Conservation (phyloP, 75 land plant species). For the Sequoiadendron giganteum region DNA sequence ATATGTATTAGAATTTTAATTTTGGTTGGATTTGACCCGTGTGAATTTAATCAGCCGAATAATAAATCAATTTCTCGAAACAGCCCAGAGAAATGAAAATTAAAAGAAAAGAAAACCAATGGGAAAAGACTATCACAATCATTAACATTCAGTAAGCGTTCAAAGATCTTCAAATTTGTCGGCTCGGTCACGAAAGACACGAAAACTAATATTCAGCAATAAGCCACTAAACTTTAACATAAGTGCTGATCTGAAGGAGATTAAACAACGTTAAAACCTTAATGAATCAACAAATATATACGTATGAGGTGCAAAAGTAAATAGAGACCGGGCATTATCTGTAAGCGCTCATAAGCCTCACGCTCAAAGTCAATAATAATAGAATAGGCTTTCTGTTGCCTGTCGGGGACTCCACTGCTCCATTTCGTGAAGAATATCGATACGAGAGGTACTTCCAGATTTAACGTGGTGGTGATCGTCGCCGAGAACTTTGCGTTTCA, state of each 20-base stretch:
- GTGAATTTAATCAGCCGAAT: too few relatives aligned
- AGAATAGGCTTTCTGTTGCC: background rate
- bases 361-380: conserved; percentile 42
- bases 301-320: background rate
- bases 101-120: too few relatives aligned
- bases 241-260: background rate
- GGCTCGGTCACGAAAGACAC: too few relatives aligned
- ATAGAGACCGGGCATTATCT: conserved; percentile 71
- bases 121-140: too few relatives aligned
- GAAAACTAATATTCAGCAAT: too few relatives aligned
- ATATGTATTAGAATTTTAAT: too few relatives aligned
- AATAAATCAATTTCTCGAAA: too few relatives aligned
- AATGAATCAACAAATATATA: background rate
- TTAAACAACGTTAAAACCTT: background rate
- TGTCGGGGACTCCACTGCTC: conserved; percentile 53
- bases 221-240: background rate
- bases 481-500: conserved; percentile 80
- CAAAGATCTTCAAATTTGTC: too few relatives aligned
- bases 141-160: too few relatives aligned
- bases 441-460: conserved; percentile 27
- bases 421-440: conserved; percentile 86
- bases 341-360: conserved; percentile 71
- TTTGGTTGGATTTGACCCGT: too few relatives aligned
- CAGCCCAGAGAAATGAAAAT: background rate
- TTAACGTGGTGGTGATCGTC: conserved; percentile 36